phyloP scores from a whole-genome alignment of 1,139 yeast species.

The Diutina siamensis region DNA sequence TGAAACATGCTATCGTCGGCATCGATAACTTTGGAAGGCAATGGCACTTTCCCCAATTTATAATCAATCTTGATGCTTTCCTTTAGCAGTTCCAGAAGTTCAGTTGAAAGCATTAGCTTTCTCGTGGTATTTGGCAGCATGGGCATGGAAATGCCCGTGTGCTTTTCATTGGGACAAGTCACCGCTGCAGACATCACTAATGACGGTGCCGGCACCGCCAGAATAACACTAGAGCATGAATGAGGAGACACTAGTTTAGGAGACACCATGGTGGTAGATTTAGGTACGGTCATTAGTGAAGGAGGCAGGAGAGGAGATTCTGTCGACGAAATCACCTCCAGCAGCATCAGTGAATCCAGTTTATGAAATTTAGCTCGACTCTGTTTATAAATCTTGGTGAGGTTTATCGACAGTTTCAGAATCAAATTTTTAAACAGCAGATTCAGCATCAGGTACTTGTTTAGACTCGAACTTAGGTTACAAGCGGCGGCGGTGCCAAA shows the following conservation, averaged over 20 bases:
- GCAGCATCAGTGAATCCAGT: constrained; percentile 4
- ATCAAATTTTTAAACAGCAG: constrained; percentile 3
- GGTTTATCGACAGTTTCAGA: background rate
- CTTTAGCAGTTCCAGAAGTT: constrained; percentile 2
- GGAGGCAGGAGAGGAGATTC: background rate
- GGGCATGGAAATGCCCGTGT: background rate
- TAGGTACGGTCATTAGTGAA: background rate
- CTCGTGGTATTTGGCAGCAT: constrained; percentile 3
- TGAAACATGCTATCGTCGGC: background rate
- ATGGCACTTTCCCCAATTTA: constrained; percentile 2
- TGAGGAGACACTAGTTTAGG: background rate
- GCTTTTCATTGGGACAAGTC: background rate
- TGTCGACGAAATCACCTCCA: background rate
- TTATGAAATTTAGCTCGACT: constrained; percentile 4
- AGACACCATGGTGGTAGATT: background rate
- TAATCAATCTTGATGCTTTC: constrained; percentile 2
- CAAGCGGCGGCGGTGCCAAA: background rate
- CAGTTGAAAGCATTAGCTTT: background rate
- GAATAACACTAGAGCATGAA: background rate
- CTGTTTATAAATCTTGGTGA: background rate
- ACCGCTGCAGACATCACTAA: background rate
- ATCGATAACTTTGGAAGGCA: background rate
- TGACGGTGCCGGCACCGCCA: constrained; percentile 6
- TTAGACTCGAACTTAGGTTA: background rate
- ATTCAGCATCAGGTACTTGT: constrained; percentile 5